Conservation (phyloP, 2,329 filamentous ascomycete genomes). For the Whalleya microplaca region DNA sequence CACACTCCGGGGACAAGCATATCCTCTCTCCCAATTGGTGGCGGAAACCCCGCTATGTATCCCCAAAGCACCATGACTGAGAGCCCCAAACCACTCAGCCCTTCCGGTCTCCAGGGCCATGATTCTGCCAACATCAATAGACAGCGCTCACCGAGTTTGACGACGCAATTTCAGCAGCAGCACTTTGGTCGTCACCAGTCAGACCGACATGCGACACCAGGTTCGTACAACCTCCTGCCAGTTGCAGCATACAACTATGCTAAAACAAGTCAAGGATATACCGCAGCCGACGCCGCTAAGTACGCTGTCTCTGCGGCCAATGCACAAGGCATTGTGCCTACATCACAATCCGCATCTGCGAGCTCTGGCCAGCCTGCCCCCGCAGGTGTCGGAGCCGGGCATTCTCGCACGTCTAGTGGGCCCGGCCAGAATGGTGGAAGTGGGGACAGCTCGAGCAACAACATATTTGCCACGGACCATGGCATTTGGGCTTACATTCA, state of each 20-base stretch:
- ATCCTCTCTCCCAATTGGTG: constrained; percentile 51
- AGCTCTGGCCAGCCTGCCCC: constrained; percentile 25
- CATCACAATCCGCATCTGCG: constrained; percentile 30
- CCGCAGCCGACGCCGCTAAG: constrained; percentile 36
- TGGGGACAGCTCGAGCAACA: constrained; percentile 62
- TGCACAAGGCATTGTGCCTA: constrained; percentile 21
- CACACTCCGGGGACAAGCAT: constrained; percentile 56
- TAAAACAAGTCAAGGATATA: constrained; percentile 36
- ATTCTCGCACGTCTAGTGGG: constrained; percentile 50
- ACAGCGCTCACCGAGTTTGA: constrained; percentile 68
- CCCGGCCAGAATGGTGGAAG: constrained; percentile 57
- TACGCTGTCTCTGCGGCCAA: constrained; percentile 33
- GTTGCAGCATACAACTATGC: constrained; percentile 23
- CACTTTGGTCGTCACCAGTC: constrained; percentile 62
- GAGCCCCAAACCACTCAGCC: constrained; percentile 82
- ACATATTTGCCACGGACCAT: constrained; percentile 67
- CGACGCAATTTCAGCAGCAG: constrained; percentile 67
- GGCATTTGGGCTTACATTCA: constrained; percentile 76
- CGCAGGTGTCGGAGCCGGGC: constrained; percentile 23
- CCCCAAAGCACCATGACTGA: constrained; percentile 77
- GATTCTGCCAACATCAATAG: constrained; percentile 55
- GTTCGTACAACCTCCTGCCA: constrained; percentile 40
- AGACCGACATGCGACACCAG: constrained; percentile 59
- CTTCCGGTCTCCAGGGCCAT: constrained; percentile 56
- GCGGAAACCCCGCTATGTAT: constrained; percentile 61